Percentiles rank a stretch among this genome's conserved stretches.
Conservation (phyloP, 108 stramenopile genomes). For the Cyclostephanos invisitatus region DNA sequence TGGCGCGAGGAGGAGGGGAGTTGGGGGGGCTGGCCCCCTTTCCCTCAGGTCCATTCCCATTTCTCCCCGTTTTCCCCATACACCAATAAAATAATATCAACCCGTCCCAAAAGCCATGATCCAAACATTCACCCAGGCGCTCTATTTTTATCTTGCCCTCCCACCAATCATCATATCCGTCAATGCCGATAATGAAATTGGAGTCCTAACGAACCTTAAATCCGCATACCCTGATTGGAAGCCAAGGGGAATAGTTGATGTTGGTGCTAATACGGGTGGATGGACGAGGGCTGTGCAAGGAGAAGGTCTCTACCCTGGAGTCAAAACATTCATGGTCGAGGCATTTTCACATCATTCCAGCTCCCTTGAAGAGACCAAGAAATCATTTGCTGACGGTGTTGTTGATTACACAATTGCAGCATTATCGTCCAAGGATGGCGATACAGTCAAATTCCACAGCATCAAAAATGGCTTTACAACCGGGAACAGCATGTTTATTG, state of each 20-base stretch:
- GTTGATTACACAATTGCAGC: constrained; percentile 28
- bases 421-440: constrained; percentile 6
- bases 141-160: constrained; percentile 1
- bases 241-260: constrained; percentile 46
- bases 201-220: neutral
- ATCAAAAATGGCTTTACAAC: constrained; percentile 6
- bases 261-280: constrained; percentile 40
- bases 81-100: too few species aligned
- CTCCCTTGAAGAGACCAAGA: constrained; percentile 11
- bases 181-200: constrained; percentile 18
- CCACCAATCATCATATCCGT: neutral
- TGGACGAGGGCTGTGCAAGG: constrained; percentile 19
- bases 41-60: too few species aligned
- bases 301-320: constrained; percentile 13
- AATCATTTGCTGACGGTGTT: neutral
- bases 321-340: constrained; percentile 31
- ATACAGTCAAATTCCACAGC: constrained; percentile 21
- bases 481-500: constrained; percentile 40
- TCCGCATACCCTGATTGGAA: constrained; percentile 22
- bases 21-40: too few species aligned
- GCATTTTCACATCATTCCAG: constrained; percentile 4
- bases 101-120: too few species aligned
- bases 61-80: too few species aligned
- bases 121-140: neutral
- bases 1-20: too few species aligned